phyloP scores from a whole-genome alignment of 768 basidiomycete genomes.

The Lactifluus rugatus region DNA sequence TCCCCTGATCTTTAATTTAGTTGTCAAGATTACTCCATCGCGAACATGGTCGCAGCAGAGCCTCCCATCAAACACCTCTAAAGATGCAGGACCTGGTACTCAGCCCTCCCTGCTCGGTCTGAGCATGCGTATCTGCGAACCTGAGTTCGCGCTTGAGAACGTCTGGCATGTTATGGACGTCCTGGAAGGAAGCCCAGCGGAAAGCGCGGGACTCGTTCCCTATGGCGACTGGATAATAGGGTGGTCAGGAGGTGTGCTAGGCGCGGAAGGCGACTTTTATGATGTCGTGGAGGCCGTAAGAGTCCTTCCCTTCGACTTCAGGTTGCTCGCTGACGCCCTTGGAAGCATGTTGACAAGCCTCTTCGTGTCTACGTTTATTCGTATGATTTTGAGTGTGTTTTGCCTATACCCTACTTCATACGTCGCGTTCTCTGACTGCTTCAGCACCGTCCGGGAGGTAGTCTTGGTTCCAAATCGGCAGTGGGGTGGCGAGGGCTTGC shows the following conservation, averaged over 20 bases:
- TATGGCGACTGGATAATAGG: slow-evolving; percentile 76
- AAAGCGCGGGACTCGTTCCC: slow-evolving; percentile 92
- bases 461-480: slow-evolving; percentile 92
- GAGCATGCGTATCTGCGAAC: slow-evolving; percentile 88
- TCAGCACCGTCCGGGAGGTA: slow-evolving; percentile 82
- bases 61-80: slow-evolving; percentile 30
- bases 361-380: slow-evolving; percentile 94
- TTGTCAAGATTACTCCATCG: slow-evolving; percentile 78
- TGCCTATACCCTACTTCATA: neutral
- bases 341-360: slow-evolving; percentile 87
- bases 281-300: slow-evolving; percentile 86
- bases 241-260: slow-evolving; percentile 89
- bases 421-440: slow-evolving; percentile 5
- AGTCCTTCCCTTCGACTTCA: slow-evolving; percentile 11
- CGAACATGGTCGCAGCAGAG: slow-evolving; percentile 61
- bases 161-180: slow-evolving; percentile 99
- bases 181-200: slow-evolving; percentile 90
- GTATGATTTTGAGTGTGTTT: slow-evolving; percentile 85
- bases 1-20: slow-evolving; percentile 31
- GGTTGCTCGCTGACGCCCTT: neutral
- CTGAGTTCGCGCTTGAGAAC: slow-evolving; percentile 78
- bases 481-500: slow-evolving; percentile 93
- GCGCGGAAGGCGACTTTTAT: slow-evolving; percentile 92
- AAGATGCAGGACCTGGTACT: slow-evolving; percentile 33
- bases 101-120: slow-evolving; percentile 91